Evolutionary conservation across 1,139 yeast species (phyloP).

Genomic region (Entelexis paramagnoliae): DNA sequence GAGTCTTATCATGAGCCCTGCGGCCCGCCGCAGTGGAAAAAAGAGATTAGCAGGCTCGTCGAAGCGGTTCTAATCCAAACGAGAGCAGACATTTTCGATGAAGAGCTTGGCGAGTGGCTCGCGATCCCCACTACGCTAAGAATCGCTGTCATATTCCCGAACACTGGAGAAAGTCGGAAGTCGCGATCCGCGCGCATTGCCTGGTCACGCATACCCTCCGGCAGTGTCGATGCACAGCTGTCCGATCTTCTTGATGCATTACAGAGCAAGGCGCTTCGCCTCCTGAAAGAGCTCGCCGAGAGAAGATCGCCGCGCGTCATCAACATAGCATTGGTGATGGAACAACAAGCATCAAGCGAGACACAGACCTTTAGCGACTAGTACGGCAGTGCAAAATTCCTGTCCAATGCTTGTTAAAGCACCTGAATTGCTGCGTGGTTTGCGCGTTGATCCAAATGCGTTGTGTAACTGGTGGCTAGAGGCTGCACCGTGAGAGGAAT

Average conservation of each 20-base stretch:
- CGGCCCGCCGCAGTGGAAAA: conserved; percentile 7
- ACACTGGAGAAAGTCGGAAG: conserved; percentile 1
- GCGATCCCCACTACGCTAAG: conserved; percentile 12
- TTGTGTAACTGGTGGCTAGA: too few relatives aligned
- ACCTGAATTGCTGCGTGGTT: too few relatives aligned
- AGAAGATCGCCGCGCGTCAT: conserved; percentile 11
- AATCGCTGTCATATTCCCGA: conserved; percentile 11
- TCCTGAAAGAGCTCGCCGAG: conserved; percentile 6
- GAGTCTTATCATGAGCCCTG: conserved; percentile 27
- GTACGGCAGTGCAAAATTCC: too few relatives aligned
- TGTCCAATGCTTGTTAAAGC: too few relatives aligned
- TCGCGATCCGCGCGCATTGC: conserved; percentile 9
- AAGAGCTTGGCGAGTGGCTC: conserved; percentile 13
- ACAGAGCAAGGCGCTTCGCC: background rate
- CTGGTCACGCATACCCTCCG: background rate
- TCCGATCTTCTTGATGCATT: background rate
- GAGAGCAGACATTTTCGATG: conserved; percentile 24
- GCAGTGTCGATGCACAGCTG: background rate
- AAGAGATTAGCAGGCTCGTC: conserved; percentile 23
- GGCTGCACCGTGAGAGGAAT: too few relatives aligned
- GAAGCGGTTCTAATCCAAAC: conserved; percentile 26
- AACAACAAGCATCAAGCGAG: background rate
- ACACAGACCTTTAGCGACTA: too few relatives aligned
- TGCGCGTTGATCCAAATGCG: too few relatives aligned
- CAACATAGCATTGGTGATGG: conserved; percentile 9